Base-by-base conservation (phyloP, 2,329 filamentous ascomycete genomes). In the Colletotrichum sp. region DNA sequence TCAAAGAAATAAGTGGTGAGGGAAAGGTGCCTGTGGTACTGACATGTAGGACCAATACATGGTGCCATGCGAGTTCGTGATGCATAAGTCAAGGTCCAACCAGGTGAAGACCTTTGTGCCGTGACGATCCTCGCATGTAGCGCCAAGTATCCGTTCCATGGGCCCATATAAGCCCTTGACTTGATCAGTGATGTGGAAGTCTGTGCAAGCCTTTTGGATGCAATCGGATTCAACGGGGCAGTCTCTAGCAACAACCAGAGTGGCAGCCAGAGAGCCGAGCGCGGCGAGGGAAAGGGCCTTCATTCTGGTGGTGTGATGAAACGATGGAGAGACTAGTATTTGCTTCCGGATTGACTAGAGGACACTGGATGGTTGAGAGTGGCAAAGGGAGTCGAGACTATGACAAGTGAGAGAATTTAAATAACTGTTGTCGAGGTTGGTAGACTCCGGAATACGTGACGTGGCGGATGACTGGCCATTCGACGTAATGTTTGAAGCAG, bases 201-300 rank as follows among this genome's bases (percentile, higher is more conserved):
- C 18, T n/a, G 10, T 6, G 55, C 72, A 75, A 22, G 8, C 27
- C 32, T 9, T 61, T 39, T 75, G 52, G 1, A 75, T 43, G 36
- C 72, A 75, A 13, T 55, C 55, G 7, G 72, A 71, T 39, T 71
- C 68, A 15, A 30, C 2, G 0, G 67, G 71, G 34, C 71, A 71
- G n/a, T 74, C 4, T 5, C 13, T 8, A 18, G 48, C 72, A 28
- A 25, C 13, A 4, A 18, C 56, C 5, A 36, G 9, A 7, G 9
- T 25, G 22, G 13, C 32, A 9, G 68, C 16, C 34, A 64, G 18
- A 22, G 55, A 55, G 34, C 28, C 2, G 34, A 22, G 32, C n/a
- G 39, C 2, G 18, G 43, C n/a, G 13, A 28, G 10, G 43, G 27
- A 7, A 32, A 67, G 10, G 4, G 18, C 0, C 32, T 60, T 72